A percentile compares a stretch with the other conserved stretches of the same genome.
Evolutionary conservation across 371 early-diverging fungal genomes (phyloP).

Genomic region (Mortierella sp.): DNA sequence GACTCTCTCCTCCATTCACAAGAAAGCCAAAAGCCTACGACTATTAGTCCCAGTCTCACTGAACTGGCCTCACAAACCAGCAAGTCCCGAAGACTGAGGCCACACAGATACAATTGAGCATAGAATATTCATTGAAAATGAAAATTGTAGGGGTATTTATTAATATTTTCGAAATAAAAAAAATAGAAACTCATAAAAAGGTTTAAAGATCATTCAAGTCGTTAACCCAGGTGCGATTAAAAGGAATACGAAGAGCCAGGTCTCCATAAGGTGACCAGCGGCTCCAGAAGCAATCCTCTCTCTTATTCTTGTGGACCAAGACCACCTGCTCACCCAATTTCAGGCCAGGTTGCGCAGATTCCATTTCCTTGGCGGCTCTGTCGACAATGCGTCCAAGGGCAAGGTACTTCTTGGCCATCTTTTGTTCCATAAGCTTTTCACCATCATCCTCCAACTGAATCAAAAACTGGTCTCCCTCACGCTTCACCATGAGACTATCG

Average conservation of each 20-base stretch:
- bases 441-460: constrained; percentile 47
- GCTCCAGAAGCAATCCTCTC: constrained; percentile 35
- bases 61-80: too few species aligned
- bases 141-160: too few species aligned
- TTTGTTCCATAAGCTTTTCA: constrained; percentile 39
- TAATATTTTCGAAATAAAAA: too few species aligned
- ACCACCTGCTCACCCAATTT: constrained; percentile 52
- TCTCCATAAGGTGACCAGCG: constrained; percentile 40
- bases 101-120: too few species aligned
- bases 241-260: constrained; percentile 42
- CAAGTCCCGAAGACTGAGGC: too few species aligned
- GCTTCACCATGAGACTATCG: constrained; percentile 28
- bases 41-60: too few species aligned
- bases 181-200: too few species aligned
- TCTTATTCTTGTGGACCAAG: constrained; percentile 36
- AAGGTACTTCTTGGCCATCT: constrained; percentile 42
- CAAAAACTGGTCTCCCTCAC: constrained; percentile 34
- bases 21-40: too few species aligned
- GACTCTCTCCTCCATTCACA: too few species aligned
- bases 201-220: constrained; percentile 30
- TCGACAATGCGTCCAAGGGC: constrained; percentile 46
- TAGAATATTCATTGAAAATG: too few species aligned
- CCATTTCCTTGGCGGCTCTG: constrained; percentile 48
- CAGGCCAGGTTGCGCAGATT: constrained; percentile 29
- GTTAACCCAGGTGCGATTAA: constrained; percentile 51